phyloP scores from a whole-genome alignment of 805 yeast genomes.

The Candida parachauliodes region DNA sequence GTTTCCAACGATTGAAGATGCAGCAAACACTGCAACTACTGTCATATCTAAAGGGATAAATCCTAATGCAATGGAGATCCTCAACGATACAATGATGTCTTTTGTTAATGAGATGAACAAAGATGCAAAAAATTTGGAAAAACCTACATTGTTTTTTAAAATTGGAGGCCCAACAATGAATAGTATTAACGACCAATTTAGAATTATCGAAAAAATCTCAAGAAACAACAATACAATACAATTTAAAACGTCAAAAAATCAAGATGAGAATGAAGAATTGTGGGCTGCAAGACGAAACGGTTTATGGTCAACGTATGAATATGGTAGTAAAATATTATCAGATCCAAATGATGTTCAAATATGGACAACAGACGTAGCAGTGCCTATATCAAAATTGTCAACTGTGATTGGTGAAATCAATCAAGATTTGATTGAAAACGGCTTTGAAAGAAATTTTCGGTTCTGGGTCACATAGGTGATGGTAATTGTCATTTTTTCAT shows the following conservation, averaged over 20 bases:
- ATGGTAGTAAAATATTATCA: constrained; percentile 46
- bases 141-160: constrained; percentile 73
- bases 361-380: constrained; percentile 93
- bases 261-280: constrained; percentile 60
- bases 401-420: constrained; percentile 59
- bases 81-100: constrained; percentile 70
- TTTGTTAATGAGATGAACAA: constrained; percentile 60
- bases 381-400: constrained; percentile 71
- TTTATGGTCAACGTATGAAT: constrained; percentile 50
- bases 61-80: constrained; percentile 74
- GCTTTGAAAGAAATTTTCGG: constrained; percentile 51
- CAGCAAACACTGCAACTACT: constrained; percentile 65
- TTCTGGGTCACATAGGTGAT: constrained; percentile 89
- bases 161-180: constrained; percentile 57
- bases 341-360: constrained; percentile 58
- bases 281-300: constrained; percentile 78
- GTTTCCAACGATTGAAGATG: constrained; percentile 62
- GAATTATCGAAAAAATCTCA: constrained; percentile 51
- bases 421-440: constrained; percentile 54
- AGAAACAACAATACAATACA: constrained; percentile 47
- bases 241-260: constrained; percentile 57
- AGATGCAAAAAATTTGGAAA: constrained; percentile 48
- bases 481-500: constrained; percentile 87
- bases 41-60: constrained; percentile 55
- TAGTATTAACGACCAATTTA: constrained; percentile 30